Evolutionary conservation across 1,284 basidiomycete genomes (phyloP).

Genomic region (Puccinia sorghi): DNA sequence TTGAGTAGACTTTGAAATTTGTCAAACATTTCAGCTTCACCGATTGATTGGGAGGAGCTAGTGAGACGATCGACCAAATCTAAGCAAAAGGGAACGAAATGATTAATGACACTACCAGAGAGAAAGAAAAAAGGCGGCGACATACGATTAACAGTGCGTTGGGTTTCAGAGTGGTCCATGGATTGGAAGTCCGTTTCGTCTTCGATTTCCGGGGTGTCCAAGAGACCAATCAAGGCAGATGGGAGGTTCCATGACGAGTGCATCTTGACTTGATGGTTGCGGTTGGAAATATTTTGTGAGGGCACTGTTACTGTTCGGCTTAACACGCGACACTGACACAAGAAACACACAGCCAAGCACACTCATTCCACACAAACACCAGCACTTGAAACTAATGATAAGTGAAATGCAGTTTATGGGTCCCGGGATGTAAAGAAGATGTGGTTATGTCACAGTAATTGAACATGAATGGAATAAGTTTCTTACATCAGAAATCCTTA

Average conservation of each 20-base stretch:
- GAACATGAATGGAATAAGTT: too few species aligned
- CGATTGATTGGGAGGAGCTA: slow-evolving; percentile 48
- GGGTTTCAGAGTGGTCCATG: slow-evolving; percentile 10
- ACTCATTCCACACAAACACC: too few species aligned
- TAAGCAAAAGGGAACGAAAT: slow-evolving; percentile 4
- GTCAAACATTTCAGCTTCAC: slow-evolving; percentile 50
- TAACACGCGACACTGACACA: neutral
- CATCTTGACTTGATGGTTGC: slow-evolving; percentile 15
- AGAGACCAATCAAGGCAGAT: slow-evolving; percentile 23
- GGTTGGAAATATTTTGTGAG: neutral
- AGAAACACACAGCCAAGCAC: too few species aligned
- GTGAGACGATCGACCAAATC: slow-evolving; percentile 52
- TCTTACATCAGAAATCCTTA: too few species aligned
- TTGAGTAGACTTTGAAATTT: slow-evolving; percentile 51
- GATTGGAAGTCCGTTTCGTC: slow-evolving; percentile 40
- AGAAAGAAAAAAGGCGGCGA: neutral
- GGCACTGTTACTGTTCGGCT: neutral
- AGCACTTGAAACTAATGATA: too few species aligned
- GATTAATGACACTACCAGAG: neutral
- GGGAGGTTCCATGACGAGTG: slow-evolving; percentile 20
- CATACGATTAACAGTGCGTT: slow-evolving; percentile 29
- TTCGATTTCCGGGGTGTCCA: slow-evolving; percentile 41
- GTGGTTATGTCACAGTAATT: too few species aligned
- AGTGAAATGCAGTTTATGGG: too few species aligned
- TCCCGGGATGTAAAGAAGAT: too few species aligned